phyloP scores from a whole-genome alignment of 139 green algal species.

The Asterochloris erici region DNA sequence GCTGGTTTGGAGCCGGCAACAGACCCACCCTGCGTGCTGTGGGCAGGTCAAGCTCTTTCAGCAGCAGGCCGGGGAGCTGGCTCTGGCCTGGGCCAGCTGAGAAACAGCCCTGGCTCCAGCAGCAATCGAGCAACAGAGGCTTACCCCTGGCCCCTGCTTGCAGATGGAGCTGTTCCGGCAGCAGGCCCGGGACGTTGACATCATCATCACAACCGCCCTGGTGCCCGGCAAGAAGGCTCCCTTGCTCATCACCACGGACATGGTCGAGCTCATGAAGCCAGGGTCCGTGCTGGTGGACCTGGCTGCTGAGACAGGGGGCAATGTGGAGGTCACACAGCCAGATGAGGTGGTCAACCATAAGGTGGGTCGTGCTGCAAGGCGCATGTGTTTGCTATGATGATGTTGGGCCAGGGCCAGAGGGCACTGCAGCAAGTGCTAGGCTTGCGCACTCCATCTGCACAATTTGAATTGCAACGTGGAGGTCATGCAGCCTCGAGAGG shows the following conservation, averaged over 20 bases:
- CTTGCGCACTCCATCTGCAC: too few relatives aligned
- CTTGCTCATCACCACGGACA: constrained; percentile 75
- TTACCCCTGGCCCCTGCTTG: not conserved
- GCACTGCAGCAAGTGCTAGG: not conserved
- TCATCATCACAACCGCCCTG: constrained; percentile 89
- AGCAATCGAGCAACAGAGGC: not conserved
- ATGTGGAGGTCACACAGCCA: constrained; percentile 57
- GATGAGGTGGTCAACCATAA: constrained; percentile 48
- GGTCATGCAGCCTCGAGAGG: too few relatives aligned
- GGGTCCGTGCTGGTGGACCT: constrained; percentile 75
- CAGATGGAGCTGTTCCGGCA: constrained; percentile 61
- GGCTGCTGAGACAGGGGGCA: constrained; percentile 78
- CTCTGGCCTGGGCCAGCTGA: not conserved
- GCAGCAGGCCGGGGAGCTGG: not conserved
- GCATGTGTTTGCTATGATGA: too few relatives aligned
- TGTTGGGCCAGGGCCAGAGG: not conserved
- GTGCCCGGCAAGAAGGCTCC: constrained; percentile 83
- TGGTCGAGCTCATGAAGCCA: constrained; percentile 81
- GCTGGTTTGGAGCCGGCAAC: too few relatives aligned
- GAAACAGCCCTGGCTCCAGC: not conserved
- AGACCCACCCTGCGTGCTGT: too few relatives aligned
- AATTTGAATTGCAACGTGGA: too few relatives aligned
- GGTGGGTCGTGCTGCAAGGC: not conserved
- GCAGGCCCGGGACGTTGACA: constrained; percentile 85
- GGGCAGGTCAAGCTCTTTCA: not conserved